Conservation (phyloP, 495 filamentous ascomycete species). For the Usnea hakonensis region DNA sequence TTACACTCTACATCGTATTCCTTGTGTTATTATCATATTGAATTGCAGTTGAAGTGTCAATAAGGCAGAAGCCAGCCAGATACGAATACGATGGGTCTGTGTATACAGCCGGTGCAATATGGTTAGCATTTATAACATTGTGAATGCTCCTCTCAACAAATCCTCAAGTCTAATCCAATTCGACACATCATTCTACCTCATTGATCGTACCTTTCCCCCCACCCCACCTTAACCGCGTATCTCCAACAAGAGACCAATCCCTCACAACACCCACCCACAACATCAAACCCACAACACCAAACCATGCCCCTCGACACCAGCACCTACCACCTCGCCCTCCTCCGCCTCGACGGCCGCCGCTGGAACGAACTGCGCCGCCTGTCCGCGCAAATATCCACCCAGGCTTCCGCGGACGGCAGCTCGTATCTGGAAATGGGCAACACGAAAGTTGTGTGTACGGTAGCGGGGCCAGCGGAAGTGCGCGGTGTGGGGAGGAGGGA, state of each 20-base stretch:
- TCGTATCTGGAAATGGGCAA: constrained; percentile 92
- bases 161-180: too few species aligned
- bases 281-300: constrained; percentile 2
- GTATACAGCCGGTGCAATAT: too few species aligned
- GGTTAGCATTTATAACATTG: too few species aligned
- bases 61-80: too few species aligned
- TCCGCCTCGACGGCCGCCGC: constrained; percentile 87
- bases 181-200: too few species aligned
- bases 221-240: not conserved
- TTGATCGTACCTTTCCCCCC: too few species aligned
- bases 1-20: too few species aligned
- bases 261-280: not conserved
- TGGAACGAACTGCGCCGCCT: constrained; percentile 97
- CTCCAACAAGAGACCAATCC: too few species aligned
- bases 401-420: constrained; percentile 82
- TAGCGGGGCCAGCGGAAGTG: constrained; percentile 71
- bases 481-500: constrained; percentile 42
- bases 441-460: constrained; percentile 90
- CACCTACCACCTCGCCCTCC: constrained; percentile 73
- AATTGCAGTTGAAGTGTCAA: too few species aligned
- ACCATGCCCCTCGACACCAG: constrained; percentile 87
- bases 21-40: too few species aligned
- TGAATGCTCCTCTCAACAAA: too few species aligned
- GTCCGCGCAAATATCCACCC: constrained; percentile 81
- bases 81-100: too few species aligned